A percentile compares a stretch with the other conserved stretches of the same genome.
phyloP scores from a whole-genome alignment of 805 yeast species.

The Suhomyces faveliae region DNA sequence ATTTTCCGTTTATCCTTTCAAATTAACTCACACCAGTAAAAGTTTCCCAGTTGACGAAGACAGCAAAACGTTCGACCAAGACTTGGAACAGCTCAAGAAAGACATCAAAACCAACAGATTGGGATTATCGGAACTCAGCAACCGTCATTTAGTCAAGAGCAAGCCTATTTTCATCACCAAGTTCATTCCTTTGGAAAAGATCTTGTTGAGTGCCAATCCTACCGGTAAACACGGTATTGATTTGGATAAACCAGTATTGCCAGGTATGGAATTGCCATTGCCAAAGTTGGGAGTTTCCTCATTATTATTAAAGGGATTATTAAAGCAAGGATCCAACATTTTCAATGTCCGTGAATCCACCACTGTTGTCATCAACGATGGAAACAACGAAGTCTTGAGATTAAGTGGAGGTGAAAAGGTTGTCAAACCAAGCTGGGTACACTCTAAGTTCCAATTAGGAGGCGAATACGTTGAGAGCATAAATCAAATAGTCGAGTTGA shows the following conservation, averaged over 20 bases:
- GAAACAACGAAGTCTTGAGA: slow-evolving; percentile 61
- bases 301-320: slow-evolving; percentile 61
- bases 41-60: slow-evolving; percentile 55
- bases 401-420: slow-evolving; percentile 76
- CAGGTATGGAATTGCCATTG: slow-evolving; percentile 73
- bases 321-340: slow-evolving; percentile 47
- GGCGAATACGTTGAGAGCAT: slow-evolving; percentile 48
- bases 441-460: slow-evolving; percentile 66
- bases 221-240: slow-evolving; percentile 68
- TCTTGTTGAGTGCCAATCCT: slow-evolving; percentile 62
- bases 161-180: slow-evolving; percentile 71
- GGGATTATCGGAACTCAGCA: slow-evolving; percentile 76
- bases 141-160: slow-evolving; percentile 73
- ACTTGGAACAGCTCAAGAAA: slow-evolving; percentile 42
- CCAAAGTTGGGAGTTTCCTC: slow-evolving; percentile 72
- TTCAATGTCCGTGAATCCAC: slow-evolving; percentile 65
- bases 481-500: slow-evolving; percentile 53
- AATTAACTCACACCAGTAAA: slow-evolving; percentile 67
- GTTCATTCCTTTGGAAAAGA: slow-evolving; percentile 67
- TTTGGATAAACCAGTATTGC: slow-evolving; percentile 61
- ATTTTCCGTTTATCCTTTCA: slow-evolving; percentile 88
- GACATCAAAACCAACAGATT: slow-evolving; percentile 64
- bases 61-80: slow-evolving; percentile 36
- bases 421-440: slow-evolving; percentile 82
- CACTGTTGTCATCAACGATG: slow-evolving; percentile 61